phyloP scores from a whole-genome alignment of 208 protist genomes.

The Tritrichomonas foetus region DNA sequence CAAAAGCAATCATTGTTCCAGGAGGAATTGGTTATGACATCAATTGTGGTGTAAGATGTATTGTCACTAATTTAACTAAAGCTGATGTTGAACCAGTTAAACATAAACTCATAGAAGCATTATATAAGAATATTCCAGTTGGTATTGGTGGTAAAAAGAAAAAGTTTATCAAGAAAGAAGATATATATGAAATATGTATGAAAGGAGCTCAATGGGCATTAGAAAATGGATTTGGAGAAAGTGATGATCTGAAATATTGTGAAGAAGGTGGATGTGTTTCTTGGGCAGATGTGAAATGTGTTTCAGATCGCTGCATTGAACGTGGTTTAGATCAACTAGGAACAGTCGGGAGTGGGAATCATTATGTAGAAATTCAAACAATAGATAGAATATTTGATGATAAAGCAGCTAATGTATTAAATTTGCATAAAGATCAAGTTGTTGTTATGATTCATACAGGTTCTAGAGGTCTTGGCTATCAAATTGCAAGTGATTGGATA shows the following conservation, averaged over 20 bases:
- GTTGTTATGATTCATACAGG: slow-evolving; percentile 74
- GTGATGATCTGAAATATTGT: slow-evolving; percentile 74
- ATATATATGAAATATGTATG: slow-evolving; percentile 64
- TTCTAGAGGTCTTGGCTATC: slow-evolving; percentile 72
- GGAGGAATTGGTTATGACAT: slow-evolving; percentile 76
- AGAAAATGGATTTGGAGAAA: slow-evolving; percentile 68
- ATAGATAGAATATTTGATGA: slow-evolving; percentile 74
- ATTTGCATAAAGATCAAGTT: slow-evolving; percentile 66
- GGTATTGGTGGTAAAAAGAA: slow-evolving; percentile 26
- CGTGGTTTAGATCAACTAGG: slow-evolving; percentile 65
- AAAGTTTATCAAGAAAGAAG: slow-evolving; percentile 3
- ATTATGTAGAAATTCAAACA: slow-evolving; percentile 65
- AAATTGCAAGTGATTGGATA: slow-evolving; percentile 62
- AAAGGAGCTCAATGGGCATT: slow-evolving; percentile 74
- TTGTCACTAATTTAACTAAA: slow-evolving; percentile 70
- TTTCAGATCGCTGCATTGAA: slow-evolving; percentile 67
- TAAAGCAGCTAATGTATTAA: slow-evolving; percentile 65
- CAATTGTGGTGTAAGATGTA: slow-evolving; percentile 77
- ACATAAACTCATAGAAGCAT: neutral
- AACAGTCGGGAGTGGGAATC: slow-evolving; percentile 77
- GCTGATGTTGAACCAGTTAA: slow-evolving; percentile 53
- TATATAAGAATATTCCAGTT: neutral
- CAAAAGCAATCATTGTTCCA: slow-evolving; percentile 70
- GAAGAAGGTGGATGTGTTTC: slow-evolving; percentile 67
- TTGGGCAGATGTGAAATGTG: slow-evolving; percentile 61